A percentile compares a stretch with the other conserved stretches of the same genome.
These are phyloP conservation scores for Cyclotella kingstonii DNA, from an alignment of 108 stramenopile genomes.

Conservation along the genomic window DNA sequence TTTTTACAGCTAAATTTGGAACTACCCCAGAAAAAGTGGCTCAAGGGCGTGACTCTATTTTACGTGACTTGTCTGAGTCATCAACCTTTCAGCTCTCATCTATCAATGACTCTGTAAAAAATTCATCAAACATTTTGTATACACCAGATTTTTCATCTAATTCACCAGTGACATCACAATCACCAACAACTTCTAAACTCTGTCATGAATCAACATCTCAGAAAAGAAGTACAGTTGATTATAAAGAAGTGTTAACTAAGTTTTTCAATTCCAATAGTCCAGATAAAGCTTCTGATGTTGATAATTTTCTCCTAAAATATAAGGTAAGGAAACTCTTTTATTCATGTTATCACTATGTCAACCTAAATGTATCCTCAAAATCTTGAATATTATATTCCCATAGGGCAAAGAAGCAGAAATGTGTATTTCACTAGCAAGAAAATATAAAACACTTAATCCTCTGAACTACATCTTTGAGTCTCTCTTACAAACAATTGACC, in stretches of 20 bases:
- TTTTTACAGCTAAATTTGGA: slow-evolving; percentile 50
- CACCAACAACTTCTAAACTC: neutral
- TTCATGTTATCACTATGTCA: too few species aligned
- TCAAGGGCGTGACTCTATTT: slow-evolving; percentile 37
- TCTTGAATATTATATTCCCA: too few species aligned
- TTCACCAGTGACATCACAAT: slow-evolving; percentile 8
- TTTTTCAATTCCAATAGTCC: slow-evolving; percentile 74
- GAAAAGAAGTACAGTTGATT: slow-evolving; percentile 37
- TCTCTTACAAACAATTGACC: slow-evolving; percentile 3
- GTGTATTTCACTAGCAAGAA: slow-evolving; percentile 15
- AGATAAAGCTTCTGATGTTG: slow-evolving; percentile 64
- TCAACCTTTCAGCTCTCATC: slow-evolving; percentile 2
- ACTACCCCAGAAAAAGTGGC: slow-evolving; percentile 73
- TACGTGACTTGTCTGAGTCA: slow-evolving; percentile 30
- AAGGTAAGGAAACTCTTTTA: too few species aligned
- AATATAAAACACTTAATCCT: slow-evolving; percentile 29
- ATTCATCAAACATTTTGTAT: neutral
- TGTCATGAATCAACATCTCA: neutral
- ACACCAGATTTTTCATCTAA: slow-evolving; percentile 11
- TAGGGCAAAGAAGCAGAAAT: slow-evolving; percentile 33
- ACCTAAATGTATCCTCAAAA: too few species aligned
- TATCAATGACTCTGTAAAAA: neutral
- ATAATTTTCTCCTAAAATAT: slow-evolving; percentile 53
- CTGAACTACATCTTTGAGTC: slow-evolving; percentile 11
- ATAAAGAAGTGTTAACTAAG: slow-evolving; percentile 49